phyloP scores from a whole-genome alignment of 305 asterid genomes.

The Fraxinus xanthoxyloides region DNA sequence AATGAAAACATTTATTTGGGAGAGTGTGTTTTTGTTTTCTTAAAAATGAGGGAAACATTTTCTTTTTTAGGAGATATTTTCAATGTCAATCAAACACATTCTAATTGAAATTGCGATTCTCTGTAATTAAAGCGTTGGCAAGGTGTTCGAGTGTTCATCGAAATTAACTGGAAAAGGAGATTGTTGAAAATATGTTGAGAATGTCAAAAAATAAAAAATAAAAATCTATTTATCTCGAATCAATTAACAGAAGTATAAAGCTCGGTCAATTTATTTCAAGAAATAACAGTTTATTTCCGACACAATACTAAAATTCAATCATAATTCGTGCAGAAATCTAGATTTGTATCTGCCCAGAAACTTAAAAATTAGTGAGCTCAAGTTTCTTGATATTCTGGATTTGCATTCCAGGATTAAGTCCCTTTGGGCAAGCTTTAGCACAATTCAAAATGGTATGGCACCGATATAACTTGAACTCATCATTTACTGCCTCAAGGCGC shows the following conservation, averaged over 20 bases:
- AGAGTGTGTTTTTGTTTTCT: too few species aligned
- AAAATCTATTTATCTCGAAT: not conserved
- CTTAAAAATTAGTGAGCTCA: conserved; percentile 47
- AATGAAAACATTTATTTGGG: too few species aligned
- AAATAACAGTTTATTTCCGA: conserved; percentile 28
- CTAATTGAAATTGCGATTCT: not conserved
- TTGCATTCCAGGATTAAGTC: conserved; percentile 87
- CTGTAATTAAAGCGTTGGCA: too few species aligned
- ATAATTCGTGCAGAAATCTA: conserved; percentile 20
- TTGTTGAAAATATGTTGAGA: not conserved
- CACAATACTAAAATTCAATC: conserved; percentile 10
- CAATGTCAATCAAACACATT: too few species aligned
- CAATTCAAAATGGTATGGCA: conserved; percentile 94
- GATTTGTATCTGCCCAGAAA: not conserved
- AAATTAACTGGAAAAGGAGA: not conserved
- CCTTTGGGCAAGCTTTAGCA: conserved; percentile 97
- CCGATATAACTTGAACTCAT: conserved; percentile 88
- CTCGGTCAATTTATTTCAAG: not conserved
- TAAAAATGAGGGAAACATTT: too few species aligned
- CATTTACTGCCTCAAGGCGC: conserved; percentile 81
- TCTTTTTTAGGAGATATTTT: too few species aligned
- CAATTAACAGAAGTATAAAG: not conserved
- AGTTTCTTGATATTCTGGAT: conserved; percentile 91
- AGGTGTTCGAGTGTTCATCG: too few species aligned
- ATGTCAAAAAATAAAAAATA: not conserved